Percentiles rank a stretch among this genome's conserved stretches.
Conservation (phyloP, 1,284 basidiomycete genomes). For the Trichosporon sp. region DNA sequence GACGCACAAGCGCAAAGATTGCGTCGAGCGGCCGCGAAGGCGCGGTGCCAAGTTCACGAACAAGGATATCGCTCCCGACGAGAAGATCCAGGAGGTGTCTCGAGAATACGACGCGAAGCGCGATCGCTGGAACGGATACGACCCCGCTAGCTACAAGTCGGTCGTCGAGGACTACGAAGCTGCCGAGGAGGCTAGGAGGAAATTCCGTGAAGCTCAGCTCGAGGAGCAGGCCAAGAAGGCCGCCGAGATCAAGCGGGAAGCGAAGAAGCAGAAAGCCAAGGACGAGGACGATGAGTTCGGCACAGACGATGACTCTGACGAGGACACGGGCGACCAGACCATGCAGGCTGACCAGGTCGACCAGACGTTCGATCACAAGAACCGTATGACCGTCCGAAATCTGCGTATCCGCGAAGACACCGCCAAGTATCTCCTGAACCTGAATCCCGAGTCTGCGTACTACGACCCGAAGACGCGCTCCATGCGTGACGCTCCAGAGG, state of each 20-base stretch:
- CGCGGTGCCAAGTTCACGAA: slow-evolving; percentile 92
- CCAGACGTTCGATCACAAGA: slow-evolving; percentile 96
- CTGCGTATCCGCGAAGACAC: slow-evolving; percentile 98
- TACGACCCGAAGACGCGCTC: slow-evolving; percentile 99
- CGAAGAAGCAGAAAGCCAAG: slow-evolving; percentile 69
- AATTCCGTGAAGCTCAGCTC: slow-evolving; percentile 89
- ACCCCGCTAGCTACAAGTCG: slow-evolving; percentile 73
- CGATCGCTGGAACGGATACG: slow-evolving; percentile 98
- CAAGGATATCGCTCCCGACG: slow-evolving; percentile 85
- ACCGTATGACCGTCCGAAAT: slow-evolving; percentile 95
- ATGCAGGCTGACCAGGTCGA: slow-evolving; percentile 96
- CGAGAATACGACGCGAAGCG: slow-evolving; percentile 91
- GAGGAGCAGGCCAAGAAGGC: slow-evolving; percentile 86
- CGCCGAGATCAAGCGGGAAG: slow-evolving; percentile 71
- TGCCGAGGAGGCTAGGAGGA: slow-evolving; percentile 81
- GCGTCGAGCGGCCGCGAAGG: slow-evolving; percentile 91
- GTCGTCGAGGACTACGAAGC: slow-evolving; percentile 94
- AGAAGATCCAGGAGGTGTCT: slow-evolving; percentile 72
- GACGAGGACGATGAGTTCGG: slow-evolving; percentile 80
- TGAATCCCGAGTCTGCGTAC: slow-evolving; percentile 92
- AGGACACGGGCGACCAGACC: slow-evolving; percentile 89
- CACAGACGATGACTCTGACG: slow-evolving; percentile 66
- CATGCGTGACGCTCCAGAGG: slow-evolving; percentile 93
- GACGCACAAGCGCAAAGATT: slow-evolving; percentile 86
- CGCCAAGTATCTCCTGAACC: slow-evolving; percentile 96